Base-by-base conservation (phyloP, 805 yeast species). In the Jamesozyma spencerorum region DNA sequence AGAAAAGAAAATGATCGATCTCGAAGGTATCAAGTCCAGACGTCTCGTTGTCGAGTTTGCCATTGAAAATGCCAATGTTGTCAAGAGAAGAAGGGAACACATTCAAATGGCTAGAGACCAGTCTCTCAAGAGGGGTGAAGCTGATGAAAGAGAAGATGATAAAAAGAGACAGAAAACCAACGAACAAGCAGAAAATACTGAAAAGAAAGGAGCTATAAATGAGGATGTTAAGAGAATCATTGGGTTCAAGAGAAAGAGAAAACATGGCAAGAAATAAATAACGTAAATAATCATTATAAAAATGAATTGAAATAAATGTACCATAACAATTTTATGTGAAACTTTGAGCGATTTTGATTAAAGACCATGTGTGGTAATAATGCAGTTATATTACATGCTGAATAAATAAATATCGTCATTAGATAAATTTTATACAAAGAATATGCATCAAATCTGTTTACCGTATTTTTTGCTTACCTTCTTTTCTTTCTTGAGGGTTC, bases 21-120 rank as follows among this genome's bases (percentile, higher is more conserved):
- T 69, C 19, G 87, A 80, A 36, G 75, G 75, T 7, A 62, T 67
- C 18, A 68, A 71, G 41, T 75, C 75, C 57, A 78, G 96, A 66
- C 77, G 85, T 46, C 69, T 92, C 44, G 85, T 90, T 54, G 97
- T 78, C 26, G 98, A 92, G 60, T 92, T 92, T 68, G 97, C 98
- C 5, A 73, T 92, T 53, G 98, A 92, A 60, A 87, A 92, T 60
- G 94, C 97, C 24, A 83, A 84, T 57, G 95, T 92, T 42, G 81
- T 92, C 32, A 85, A 84, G 65, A 81, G 97, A 65, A 81, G 97
- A 69, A 74, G 75, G 46, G 96, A 87, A 38, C 78, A 71, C 53
- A 72, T 74, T 28, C 60, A 60, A 53, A 62, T 61, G 37, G 65
- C 74, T 14, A 65, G 63, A 47, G 66, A 63, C 28, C 42, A 52